Evolutionary conservation across 2,329 filamentous ascomycete genomes (phyloP).

Genomic region (Escovopsis sp.): DNA sequence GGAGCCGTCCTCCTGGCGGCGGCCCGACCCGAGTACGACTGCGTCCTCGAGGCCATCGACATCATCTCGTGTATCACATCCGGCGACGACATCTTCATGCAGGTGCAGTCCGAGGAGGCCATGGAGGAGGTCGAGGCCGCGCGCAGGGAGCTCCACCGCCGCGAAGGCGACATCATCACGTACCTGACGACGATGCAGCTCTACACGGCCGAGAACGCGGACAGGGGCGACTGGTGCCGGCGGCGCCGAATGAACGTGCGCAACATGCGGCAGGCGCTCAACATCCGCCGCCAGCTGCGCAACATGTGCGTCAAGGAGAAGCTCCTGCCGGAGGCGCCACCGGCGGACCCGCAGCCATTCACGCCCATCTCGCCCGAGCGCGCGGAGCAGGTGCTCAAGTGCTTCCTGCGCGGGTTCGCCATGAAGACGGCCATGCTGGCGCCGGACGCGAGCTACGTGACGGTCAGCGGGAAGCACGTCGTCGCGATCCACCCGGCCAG

Average conservation of each 20-base stretch:
- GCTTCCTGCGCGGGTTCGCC: slow-evolving; percentile 47
- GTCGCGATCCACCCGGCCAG: slow-evolving; percentile 49
- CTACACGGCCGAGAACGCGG: slow-evolving; percentile 39
- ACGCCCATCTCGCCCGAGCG: slow-evolving; percentile 36
- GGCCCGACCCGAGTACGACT: slow-evolving; percentile 51
- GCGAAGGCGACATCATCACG: slow-evolving; percentile 50
- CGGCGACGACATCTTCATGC: slow-evolving; percentile 47
- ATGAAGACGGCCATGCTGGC: slow-evolving; percentile 44
- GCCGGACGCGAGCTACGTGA: slow-evolving; percentile 45
- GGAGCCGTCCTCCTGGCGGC: slow-evolving; percentile 74
- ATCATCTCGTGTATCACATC: slow-evolving; percentile 53
- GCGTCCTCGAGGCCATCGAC: slow-evolving; percentile 71
- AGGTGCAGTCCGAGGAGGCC: slow-evolving; percentile 41
- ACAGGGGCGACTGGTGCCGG: slow-evolving; percentile 43
- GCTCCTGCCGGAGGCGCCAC: slow-evolving; percentile 29
- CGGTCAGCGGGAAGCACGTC: slow-evolving; percentile 41
- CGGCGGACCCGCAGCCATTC: slow-evolving; percentile 40
- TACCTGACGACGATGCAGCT: slow-evolving; percentile 48
- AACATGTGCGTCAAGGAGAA: slow-evolving; percentile 37
- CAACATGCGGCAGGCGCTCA: slow-evolving; percentile 47
- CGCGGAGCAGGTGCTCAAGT: slow-evolving; percentile 39
- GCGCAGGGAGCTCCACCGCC: slow-evolving; percentile 41
- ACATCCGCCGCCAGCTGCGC: slow-evolving; percentile 46
- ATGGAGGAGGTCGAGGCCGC: slow-evolving; percentile 36
- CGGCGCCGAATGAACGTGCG: slow-evolving; percentile 39